Percentiles rank a stretch among this genome's conserved stretches.
Evolutionary conservation across 2,329 filamentous ascomycete genomes (phyloP).

Genomic region (Blastomyces silverae): DNA sequence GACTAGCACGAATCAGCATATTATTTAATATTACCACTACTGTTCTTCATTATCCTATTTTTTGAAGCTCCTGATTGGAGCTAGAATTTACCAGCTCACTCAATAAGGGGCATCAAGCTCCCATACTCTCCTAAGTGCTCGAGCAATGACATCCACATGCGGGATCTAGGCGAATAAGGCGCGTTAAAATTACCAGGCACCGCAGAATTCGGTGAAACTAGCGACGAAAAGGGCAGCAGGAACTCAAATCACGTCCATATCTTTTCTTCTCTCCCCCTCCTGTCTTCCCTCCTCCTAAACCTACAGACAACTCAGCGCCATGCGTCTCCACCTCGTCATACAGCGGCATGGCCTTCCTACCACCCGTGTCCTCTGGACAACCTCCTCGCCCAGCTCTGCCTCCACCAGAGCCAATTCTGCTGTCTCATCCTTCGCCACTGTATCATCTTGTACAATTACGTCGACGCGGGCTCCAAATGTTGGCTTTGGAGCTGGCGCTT

Average conservation of each 20-base stretch:
- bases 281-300: neutral
- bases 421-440: slow-evolving; percentile 28
- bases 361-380: slow-evolving; percentile 64
- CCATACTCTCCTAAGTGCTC: neutral
- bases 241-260: neutral
- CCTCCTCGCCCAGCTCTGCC: slow-evolving; percentile 42
- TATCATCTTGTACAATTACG: slow-evolving; percentile 24
- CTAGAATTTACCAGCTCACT: neutral
- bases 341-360: slow-evolving; percentile 67
- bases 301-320: slow-evolving; percentile 27
- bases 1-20: neutral
- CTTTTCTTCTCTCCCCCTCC: neutral
- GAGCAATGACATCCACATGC: neutral
- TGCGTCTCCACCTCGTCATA: slow-evolving; percentile 69
- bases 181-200: neutral
- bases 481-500: slow-evolving; percentile 26
- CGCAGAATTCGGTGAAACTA: neutral
- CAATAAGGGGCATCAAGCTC: neutral
- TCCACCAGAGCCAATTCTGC: slow-evolving; percentile 27
- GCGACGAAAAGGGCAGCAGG: neutral
- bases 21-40: neutral
- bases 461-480: slow-evolving; percentile 33
- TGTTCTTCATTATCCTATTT: neutral
- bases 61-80: neutral
- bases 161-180: neutral